These are phyloP conservation scores for Phalaenopsis equestris DNA, from an alignment of 106 monocot genomes.

Conservation along the genomic window DNA sequence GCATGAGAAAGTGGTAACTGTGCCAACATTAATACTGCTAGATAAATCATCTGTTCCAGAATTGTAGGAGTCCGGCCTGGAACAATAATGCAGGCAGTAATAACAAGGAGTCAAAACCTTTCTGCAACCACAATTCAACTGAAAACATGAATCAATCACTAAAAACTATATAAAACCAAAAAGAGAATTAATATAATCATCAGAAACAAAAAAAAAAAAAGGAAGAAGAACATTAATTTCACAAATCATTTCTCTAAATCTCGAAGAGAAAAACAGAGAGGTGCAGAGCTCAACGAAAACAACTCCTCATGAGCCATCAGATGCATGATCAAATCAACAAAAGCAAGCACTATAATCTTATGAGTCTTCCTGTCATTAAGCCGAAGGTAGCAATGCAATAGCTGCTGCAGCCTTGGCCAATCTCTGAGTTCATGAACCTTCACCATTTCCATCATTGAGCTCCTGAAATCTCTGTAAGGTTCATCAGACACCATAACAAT, in stretches of 20 bases:
- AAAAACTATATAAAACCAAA: too few species aligned
- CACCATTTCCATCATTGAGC: constrained; percentile 71
- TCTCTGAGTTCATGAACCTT: constrained; percentile 31
- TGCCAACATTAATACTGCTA: too few species aligned
- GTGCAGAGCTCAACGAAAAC: neutral
- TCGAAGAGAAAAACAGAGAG: neutral
- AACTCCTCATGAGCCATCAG: constrained; percentile 5
- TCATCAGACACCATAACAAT: constrained; percentile 31
- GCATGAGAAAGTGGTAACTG: too few species aligned
- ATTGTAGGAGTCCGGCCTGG: too few species aligned
- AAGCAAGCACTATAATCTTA: constrained; percentile 38
- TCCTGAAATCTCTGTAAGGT: constrained; percentile 47
- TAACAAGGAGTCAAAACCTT: too few species aligned
- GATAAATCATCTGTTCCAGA: too few species aligned
- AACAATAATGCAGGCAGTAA: too few species aligned
- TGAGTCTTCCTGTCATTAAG: constrained; percentile 47
- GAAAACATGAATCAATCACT: too few species aligned
- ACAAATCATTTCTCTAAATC: neutral
- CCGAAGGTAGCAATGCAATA: constrained; percentile 42
- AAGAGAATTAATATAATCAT: neutral
- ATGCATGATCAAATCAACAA: constrained; percentile 39
- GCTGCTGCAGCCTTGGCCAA: constrained; percentile 33
- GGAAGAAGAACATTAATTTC: neutral
- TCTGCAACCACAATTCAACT: too few species aligned
- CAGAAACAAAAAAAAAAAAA: neutral